Base-by-base conservation (phyloP, 306 rosid species). In the Trifolium pratense region DNA sequence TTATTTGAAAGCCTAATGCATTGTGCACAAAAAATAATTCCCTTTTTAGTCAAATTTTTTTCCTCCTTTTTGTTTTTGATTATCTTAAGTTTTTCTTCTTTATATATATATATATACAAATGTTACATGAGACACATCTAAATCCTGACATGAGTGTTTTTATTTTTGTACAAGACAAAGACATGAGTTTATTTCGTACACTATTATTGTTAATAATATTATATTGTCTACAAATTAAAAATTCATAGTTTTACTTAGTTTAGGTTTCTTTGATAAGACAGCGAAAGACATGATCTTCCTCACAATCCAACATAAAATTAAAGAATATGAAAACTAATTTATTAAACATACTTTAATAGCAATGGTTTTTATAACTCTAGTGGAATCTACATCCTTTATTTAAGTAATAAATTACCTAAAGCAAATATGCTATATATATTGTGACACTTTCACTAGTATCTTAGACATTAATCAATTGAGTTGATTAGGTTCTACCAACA, bases 401-500 rank as follows among this genome's bases (percentile, higher is more conserved):
- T 45, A 84, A 63, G 71, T 66, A 69, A 82, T 72, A 65, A 80
- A 82, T 72, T 68, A 80, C 57, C 73, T 26, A 75, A 70, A 76
- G 74, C 16, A 76, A 74, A 83, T 73, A 71, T 55, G 29, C 60
- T 9, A 78, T 57, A 29, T 29, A 74, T 58, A 64, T 34, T 70
- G 79, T 79, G 71, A 72, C 86, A 79, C 78, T 74, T 82, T 83
- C 73, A 75, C 66, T 51, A 68, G 73, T 69, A 66, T 86, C 74
- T 77, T 77, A 53, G 78, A 48, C 74, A 63, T 68, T 72, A 84
- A 84, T 74, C 78, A 76, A 82, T 62, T 82, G 75, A 67, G 71
- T 66, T 75, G 79, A 77, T 82, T 69, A 55, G 75, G 80, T 80
- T 79, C 87, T 65, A 71, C 63, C 73, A 86, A 65, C 86, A 73